Evolutionary conservation across 148 eudicot genomes (phyloP), one percentile per base, ranked within the genome.

Genomic region (Rhododendron kiyosumense): DNA sequence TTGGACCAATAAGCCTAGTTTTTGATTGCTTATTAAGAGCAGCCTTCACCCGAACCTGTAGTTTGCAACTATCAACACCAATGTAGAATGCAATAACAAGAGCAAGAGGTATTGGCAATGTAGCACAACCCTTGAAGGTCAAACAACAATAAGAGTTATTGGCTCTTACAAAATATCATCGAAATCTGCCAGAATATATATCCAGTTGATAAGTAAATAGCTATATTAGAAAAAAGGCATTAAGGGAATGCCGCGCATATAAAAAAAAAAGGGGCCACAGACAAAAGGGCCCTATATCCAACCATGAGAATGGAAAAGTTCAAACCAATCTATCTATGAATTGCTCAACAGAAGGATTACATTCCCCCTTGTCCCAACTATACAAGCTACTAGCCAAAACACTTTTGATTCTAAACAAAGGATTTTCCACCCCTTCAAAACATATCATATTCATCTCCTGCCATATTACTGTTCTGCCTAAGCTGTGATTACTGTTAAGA

Each of bases 1-100:
- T 97, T 67, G 99, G 99, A 85, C 99, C 99, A 88, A 97, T 97
- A 65, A 97, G 89, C 81, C 98, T 88, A 54, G 99, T 97, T 90
- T 95, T 97, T 43, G 98, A 92, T 78, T 95, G 98, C 54, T 84
- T 83, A 82, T 92, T 93, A 54, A 97, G 91, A 84, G 98, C 99
- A 86, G 99, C 95, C 91, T 97, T 95, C 76, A 97, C 98, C 71
- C 91, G 90, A 83, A 97, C 96, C 99, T 96, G 92, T 52, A 71
- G 84, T 85, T 73, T 78, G 57, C 79, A 91, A 54, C 74, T 10
- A 54, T n/a, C 71, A 77, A 75, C 9, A 86, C 30, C 10, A 51
- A 83, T 76, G 1, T 73, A 51, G 30, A 59, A 80, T 43, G 48
- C n/a, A 67, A 45, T 43, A 22, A 61, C 34, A 18, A 34, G 10